Conservation (phyloP, 192 early-diverging fungal genomes). For the Coemansia sp. region DNA sequence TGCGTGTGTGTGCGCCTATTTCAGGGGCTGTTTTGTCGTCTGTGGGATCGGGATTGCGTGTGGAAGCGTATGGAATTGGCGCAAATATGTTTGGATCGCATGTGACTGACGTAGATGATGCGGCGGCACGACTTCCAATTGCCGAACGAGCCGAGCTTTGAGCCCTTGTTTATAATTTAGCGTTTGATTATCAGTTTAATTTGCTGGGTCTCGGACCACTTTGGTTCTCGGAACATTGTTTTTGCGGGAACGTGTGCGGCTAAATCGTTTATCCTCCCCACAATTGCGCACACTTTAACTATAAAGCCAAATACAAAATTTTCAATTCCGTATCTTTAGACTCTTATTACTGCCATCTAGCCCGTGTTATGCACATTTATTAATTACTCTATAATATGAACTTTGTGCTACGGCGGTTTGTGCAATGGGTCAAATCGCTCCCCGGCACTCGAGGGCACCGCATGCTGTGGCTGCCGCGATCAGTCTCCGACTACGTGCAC, state of each 20-base stretch:
- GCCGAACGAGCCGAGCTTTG: not conserved
- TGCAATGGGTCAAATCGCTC: constrained; percentile 32
- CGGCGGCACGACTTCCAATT: not conserved
- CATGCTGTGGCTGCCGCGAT: constrained; percentile 26
- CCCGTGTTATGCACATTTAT: not conserved
- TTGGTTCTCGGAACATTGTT: no score
- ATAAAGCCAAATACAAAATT: no score
- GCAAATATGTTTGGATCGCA: not conserved
- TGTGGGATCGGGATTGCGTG: not conserved
- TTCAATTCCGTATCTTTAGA: no score
- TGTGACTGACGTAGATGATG: not conserved
- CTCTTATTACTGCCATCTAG: not conserved
- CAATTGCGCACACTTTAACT: no score
- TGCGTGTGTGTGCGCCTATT: not conserved
- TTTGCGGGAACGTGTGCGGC: no score
- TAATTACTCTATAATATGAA: constrained; percentile 14
- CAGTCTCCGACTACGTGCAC: constrained; percentile 17
- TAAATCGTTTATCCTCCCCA: no score
- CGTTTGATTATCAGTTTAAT: not conserved
- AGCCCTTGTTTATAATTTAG: not conserved
- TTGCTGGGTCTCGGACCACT: no score
- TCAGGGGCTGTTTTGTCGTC: not conserved
- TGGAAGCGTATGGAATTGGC: constrained; percentile 2
- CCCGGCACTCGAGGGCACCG: constrained; percentile 37
- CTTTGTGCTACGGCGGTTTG: constrained; percentile 26